These are phyloP conservation scores for Hyphopichia fennica DNA, from an alignment of 1,139 yeast species.

Conservation along the genomic window DNA sequence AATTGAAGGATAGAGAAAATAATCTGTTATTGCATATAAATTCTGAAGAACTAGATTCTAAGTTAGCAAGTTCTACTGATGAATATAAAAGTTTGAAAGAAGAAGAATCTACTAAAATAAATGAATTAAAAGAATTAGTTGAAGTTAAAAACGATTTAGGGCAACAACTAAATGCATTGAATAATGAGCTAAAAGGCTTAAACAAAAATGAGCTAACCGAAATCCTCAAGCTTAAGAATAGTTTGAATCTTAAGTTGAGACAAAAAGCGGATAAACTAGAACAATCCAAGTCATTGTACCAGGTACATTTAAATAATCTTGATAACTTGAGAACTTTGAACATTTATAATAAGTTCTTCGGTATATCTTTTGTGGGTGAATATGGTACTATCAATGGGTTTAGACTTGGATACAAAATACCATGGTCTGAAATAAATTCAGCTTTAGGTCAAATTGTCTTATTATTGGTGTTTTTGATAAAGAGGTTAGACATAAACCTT, in stretches of 20 bases:
- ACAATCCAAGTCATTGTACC: conserved; percentile 61
- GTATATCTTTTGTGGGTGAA: conserved; percentile 70
- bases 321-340: conserved; percentile 73
- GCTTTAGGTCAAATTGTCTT: conserved; percentile 86
- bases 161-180: conserved; percentile 34
- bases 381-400: conserved; percentile 89
- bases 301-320: conserved; percentile 59
- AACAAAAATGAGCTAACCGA: conserved; percentile 41
- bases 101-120: conserved; percentile 35
- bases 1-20: conserved; percentile 54
- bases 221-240: conserved; percentile 49
- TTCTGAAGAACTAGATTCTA: conserved; percentile 25
- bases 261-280: conserved; percentile 54
- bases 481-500: conserved; percentile 56
- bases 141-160: conserved; percentile 38
- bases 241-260: conserved; percentile 48
- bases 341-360: conserved; percentile 78
- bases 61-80: conserved; percentile 39
- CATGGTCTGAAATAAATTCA: conserved; percentile 92
- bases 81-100: conserved; percentile 38
- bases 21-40: conserved; percentile 11
- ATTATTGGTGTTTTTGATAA: conserved; percentile 62
- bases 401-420: conserved; percentile 70
- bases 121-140: conserved; percentile 50
- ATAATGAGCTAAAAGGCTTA: conserved; percentile 40